These are phyloP conservation scores for Ogataea philodendri DNA, from an alignment of 805 yeast species.

Conservation along the genomic window DNA sequence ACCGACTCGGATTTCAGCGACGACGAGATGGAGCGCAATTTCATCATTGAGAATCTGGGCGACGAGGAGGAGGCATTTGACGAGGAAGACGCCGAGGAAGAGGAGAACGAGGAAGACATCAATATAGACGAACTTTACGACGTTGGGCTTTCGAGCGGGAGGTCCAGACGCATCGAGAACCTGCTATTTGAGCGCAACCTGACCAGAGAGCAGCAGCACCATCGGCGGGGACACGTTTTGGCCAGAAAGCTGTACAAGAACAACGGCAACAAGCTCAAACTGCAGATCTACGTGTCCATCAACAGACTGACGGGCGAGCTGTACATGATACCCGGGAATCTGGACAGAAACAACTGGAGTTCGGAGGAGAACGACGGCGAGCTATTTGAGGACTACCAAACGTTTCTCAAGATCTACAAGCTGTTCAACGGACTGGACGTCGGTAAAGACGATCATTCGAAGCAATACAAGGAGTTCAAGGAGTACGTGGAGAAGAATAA, in stretches of 20 bases:
- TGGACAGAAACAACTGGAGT: constrained; percentile 36
- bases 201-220: constrained; percentile 28
- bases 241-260: constrained; percentile 31
- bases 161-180: constrained; percentile 32
- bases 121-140: constrained; percentile 26
- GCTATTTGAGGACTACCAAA: constrained; percentile 30
- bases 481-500: constrained; percentile 15
- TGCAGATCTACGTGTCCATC: constrained; percentile 29
- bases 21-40: constrained; percentile 17
- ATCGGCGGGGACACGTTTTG: constrained; percentile 26
- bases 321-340: constrained; percentile 33
- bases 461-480: constrained; percentile 13
- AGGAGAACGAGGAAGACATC: constrained; percentile 21
- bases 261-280: constrained; percentile 18
- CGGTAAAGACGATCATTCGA: constrained; percentile 1
- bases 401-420: constrained; percentile 25
- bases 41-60: constrained; percentile 15
- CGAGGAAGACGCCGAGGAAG: constrained; percentile 22
- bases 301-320: constrained; percentile 36
- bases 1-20: constrained; percentile 22
- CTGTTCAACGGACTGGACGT: constrained; percentile 16
- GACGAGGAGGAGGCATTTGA: constrained; percentile 13
- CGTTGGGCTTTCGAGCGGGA: constrained; percentile 30
- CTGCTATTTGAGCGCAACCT: constrained; percentile 29
- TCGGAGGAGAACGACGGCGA: constrained; percentile 35